phyloP scores from a whole-genome alignment of 768 basidiomycete species.

The Boletus barrowsii region DNA sequence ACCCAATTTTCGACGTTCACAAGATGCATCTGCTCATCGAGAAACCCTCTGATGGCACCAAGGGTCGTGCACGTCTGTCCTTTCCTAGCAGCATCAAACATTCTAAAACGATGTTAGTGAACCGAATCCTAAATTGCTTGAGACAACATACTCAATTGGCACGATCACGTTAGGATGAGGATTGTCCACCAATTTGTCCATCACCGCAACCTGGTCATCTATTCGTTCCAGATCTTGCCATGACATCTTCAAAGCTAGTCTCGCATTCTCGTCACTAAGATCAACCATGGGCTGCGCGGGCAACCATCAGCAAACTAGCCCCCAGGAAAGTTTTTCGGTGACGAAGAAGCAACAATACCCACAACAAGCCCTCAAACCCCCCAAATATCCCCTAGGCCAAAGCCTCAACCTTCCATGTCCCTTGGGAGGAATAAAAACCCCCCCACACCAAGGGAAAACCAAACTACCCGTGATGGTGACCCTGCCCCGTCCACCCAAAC shows the following conservation, averaged over 20 bases:
- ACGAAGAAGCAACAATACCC: too few species aligned
- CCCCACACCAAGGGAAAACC: too few species aligned
- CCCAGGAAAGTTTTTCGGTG: too few species aligned
- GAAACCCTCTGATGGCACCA: neutral
- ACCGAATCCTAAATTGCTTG: neutral
- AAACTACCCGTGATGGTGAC: accelerated
- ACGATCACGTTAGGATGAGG: neutral
- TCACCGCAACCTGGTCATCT: neutral
- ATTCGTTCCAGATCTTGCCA: neutral
- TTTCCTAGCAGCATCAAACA: neutral
- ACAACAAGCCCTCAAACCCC: too few species aligned
- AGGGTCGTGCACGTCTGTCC: neutral
- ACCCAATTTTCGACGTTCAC: neutral
- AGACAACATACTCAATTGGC: neutral
- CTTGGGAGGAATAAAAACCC: too few species aligned
- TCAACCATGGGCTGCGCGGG: too few species aligned
- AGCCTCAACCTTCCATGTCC: too few species aligned
- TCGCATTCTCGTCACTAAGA: neutral
- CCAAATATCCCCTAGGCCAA: too few species aligned
- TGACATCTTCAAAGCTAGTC: neutral
- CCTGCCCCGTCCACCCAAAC: too few species aligned
- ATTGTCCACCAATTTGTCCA: neutral
- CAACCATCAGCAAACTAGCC: too few species aligned
- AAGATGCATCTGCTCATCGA: neutral
- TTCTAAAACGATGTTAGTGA: neutral